Percentiles rank a stretch among this genome's conserved stretches.
phyloP scores from a whole-genome alignment of 1,139 yeast species.

The Yamadazyma pseudoaaseri region DNA sequence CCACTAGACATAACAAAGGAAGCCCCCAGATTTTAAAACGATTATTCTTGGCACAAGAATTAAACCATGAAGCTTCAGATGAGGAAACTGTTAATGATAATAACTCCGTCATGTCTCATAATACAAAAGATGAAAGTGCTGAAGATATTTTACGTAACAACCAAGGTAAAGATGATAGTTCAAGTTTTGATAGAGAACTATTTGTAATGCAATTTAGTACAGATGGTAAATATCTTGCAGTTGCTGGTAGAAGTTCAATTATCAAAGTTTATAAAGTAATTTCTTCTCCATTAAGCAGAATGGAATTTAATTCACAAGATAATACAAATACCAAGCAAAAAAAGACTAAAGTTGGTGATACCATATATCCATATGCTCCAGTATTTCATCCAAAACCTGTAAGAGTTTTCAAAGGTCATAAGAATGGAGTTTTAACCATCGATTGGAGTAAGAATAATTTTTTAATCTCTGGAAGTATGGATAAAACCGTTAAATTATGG shows the following conservation, averaged over 20 bases:
- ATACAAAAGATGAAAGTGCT: conserved; percentile 5
- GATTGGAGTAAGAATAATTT: conserved; percentile 92
- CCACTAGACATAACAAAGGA: conserved; percentile 42
- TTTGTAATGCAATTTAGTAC: conserved; percentile 72
- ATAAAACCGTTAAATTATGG: conserved; percentile 81
- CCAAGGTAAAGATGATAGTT: conserved; percentile 2
- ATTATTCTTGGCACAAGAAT: conserved; percentile 79
- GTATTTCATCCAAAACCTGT: conserved; percentile 75
- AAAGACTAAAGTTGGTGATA: conserved; percentile 14
- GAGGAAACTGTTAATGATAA: conserved; percentile 3
- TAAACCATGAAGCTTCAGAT: conserved; percentile 27
- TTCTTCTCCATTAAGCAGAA: conserved; percentile 62
- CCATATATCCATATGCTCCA: conserved; percentile 56
- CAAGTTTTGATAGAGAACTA: conserved; percentile 42
- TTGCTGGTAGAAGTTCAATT: conserved; percentile 73
- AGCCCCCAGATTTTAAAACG: conserved; percentile 50
- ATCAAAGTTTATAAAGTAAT: conserved; percentile 80
- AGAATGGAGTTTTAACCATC: conserved; percentile 64
- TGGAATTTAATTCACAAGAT: conserved; percentile 34
- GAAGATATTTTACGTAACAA: conserved; percentile 3
- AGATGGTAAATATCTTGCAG: conserved; percentile 82
- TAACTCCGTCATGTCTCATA: conserved; percentile 2
- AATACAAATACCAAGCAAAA: conserved; percentile 8
- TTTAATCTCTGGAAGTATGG: conserved; percentile 80
- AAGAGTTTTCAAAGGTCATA: conserved; percentile 64